A percentile compares a stretch with the other conserved stretches of the same genome.
These are phyloP conservation scores for Apodospora peruviana DNA, from an alignment of 495 filamentous ascomycete species.

Conservation along the genomic window DNA sequence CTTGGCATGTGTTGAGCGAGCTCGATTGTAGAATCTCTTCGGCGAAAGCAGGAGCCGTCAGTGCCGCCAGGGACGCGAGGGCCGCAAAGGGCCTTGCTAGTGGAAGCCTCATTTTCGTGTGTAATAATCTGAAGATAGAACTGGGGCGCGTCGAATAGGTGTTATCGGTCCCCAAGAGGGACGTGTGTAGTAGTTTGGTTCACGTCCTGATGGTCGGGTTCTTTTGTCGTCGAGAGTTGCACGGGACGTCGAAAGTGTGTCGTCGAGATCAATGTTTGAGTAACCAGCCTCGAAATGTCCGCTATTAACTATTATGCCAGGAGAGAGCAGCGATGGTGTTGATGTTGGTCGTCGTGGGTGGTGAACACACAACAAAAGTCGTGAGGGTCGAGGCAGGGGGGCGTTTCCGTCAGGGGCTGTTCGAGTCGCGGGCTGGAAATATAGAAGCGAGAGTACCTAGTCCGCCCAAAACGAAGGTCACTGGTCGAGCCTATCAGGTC, in stretches of 20 bases:
- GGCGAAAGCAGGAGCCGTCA: slow-evolving; percentile 21
- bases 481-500: no score
- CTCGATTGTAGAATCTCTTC: slow-evolving; percentile 55
- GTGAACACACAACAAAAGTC: no score
- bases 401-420: background rate
- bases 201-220: slow-evolving; percentile 1
- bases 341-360: no score
- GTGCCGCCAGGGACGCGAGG: slow-evolving; percentile 29
- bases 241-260: background rate
- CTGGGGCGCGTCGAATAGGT: background rate
- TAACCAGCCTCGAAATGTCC: no score
- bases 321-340: no score
- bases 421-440: slow-evolving; percentile 15
- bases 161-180: slow-evolving; percentile 1
- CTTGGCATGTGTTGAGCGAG: slow-evolving; percentile 59
- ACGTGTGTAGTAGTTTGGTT: background rate
- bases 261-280: no score
- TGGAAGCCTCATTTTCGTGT: slow-evolving; percentile 30
- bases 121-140: background rate
- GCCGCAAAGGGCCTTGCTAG: slow-evolving; percentile 28
- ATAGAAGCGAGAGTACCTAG: slow-evolving; percentile 24
- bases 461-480: background rate
- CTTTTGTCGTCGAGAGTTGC: background rate
- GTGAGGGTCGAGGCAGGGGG: background rate
- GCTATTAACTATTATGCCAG: no score